Percentiles rank a stretch among this genome's conserved stretches.
Conservation (phyloP, 805 yeast genomes). For the Saccharomycopsis sp. region DNA sequence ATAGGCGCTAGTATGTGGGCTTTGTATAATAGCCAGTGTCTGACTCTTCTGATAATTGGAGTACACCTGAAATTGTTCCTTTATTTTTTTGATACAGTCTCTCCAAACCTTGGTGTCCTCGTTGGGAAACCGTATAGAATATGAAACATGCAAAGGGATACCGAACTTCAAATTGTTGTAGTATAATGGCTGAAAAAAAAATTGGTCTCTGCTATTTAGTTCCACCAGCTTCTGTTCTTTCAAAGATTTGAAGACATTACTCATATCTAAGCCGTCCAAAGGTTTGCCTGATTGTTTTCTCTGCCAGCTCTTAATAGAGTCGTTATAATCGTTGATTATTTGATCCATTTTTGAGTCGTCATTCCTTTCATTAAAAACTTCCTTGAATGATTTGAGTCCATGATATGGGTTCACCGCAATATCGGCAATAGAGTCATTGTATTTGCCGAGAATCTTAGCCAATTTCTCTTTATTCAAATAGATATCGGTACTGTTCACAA, state of each 20-base stretch:
- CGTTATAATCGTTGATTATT: neutral
- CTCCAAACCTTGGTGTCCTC: neutral
- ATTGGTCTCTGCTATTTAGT: neutral
- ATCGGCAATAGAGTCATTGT: neutral
- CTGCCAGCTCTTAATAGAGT: neutral
- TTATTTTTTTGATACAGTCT: neutral
- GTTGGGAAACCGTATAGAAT: neutral
- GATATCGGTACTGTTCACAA: neutral
- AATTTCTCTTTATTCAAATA: neutral
- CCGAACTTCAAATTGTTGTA: neutral
- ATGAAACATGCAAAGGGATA: neutral
- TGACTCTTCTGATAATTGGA: neutral
- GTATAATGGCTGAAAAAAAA: neutral
- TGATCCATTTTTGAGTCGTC: neutral
- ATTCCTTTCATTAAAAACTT: neutral
- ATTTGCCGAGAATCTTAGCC: neutral
- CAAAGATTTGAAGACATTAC: neutral
- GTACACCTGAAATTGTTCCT: neutral
- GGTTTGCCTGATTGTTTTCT: neutral
- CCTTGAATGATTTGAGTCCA: neutral
- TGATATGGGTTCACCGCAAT: slow-evolving; percentile 1
- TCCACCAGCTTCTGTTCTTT: neutral
- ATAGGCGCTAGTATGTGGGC: neutral
- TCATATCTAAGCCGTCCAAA: neutral
- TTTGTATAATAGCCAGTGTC: neutral